phyloP scores from a whole-genome alignment of 2,329 filamentous ascomycete genomes.

The Thyridium curvatum region DNA sequence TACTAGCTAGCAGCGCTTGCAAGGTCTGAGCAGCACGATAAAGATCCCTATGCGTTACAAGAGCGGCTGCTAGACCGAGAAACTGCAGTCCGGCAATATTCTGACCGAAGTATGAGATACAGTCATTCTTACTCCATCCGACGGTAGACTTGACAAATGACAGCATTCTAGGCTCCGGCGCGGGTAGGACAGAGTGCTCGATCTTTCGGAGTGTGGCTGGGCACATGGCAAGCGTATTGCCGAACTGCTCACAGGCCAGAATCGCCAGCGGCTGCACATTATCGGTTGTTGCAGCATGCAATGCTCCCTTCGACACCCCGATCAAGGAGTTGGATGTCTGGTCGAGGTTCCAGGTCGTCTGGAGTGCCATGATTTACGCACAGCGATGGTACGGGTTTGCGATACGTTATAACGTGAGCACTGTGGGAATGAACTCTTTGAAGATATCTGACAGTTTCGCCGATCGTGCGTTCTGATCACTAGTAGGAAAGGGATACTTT shows the following conservation, averaged over 20 bases:
- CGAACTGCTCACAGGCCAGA: slow-evolving; percentile 17
- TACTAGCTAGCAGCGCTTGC: slow-evolving; percentile 2
- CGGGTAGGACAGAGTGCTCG: slow-evolving; percentile 7
- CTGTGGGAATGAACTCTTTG: too few species aligned
- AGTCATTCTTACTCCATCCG: slow-evolving; percentile 7
- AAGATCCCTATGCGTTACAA: slow-evolving; percentile 4
- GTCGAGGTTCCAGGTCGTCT: slow-evolving; percentile 5
- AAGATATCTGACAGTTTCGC: too few species aligned
- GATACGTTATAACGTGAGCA: too few species aligned
- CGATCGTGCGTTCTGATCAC: too few species aligned
- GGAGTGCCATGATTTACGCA: slow-evolving; percentile 5
- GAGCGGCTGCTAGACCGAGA: slow-evolving; percentile 7
- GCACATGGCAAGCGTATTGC: slow-evolving; percentile 14
- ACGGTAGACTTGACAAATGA: slow-evolving; percentile 5
- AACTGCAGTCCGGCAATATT: slow-evolving; percentile 9
- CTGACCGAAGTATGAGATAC: slow-evolving; percentile 5
- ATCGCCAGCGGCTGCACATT: slow-evolving; percentile 14
- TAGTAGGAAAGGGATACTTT: too few species aligned
- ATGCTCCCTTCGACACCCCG: slow-evolving; percentile 6
- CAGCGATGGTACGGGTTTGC: too few species aligned
- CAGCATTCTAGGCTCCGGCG: slow-evolving; percentile 4
- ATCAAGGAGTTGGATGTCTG: slow-evolving; percentile 5
- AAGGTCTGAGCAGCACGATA: slow-evolving; percentile 2
- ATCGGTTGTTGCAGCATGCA: slow-evolving; percentile 14
- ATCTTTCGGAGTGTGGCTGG: slow-evolving; percentile 11